Evolutionary conservation across 2,329 filamentous ascomycete genomes (phyloP), one percentile per base, ranked within the genome.

Genomic region (Colletotrichum godetiae): DNA sequence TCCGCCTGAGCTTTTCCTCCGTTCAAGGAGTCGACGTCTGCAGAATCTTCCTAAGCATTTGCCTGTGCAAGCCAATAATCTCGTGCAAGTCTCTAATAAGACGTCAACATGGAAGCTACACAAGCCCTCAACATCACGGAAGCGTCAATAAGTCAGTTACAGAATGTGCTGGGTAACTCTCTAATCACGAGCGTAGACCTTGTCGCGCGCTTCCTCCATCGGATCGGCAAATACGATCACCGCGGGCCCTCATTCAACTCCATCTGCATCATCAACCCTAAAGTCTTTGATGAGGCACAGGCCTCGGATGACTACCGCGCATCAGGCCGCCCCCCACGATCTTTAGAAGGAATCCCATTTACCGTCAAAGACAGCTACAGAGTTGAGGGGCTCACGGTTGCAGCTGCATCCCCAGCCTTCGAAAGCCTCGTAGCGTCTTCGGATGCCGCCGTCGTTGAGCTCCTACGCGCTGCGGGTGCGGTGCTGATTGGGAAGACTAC

Each of bases 301-400:
- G 76, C 77, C 0, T 81, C 81, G 0, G 81, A 82, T 7, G 76
- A 77, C 33, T 71, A 76, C 12, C 76, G 80, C 3, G 76, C 77
- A 10, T 63, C 70, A 2, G 75, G 76, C 4, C 37, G 10, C 5
- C 58, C 81, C 0, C 13, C 55, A 0, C 46, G 68, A 2, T 19
- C 66, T 27, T 80, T 91, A 0, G 88, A 91, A 75, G 88, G 89
- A 1, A 89, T 91, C 7, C 88, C 89, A 0, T 90, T 84, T 72
- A 89, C 88, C 0, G 81, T 90, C 75, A 91, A 91, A 77, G 89
- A 91, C 76, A 87, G 84, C 76, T 90, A 87, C 81, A 89, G 87
- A 74, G 85, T 88, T 33, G 82, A 83, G 29, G 87, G 86, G 1
- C 85, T 90, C 82, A 89, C 85, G 0, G 86, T 87, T 2, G 88